Percentiles rank a stretch among this genome's conserved stretches.
phyloP scores from a whole-genome alignment of 2,329 filamentous ascomycete species.

The Monilinia vaccinii-corymbosi region DNA sequence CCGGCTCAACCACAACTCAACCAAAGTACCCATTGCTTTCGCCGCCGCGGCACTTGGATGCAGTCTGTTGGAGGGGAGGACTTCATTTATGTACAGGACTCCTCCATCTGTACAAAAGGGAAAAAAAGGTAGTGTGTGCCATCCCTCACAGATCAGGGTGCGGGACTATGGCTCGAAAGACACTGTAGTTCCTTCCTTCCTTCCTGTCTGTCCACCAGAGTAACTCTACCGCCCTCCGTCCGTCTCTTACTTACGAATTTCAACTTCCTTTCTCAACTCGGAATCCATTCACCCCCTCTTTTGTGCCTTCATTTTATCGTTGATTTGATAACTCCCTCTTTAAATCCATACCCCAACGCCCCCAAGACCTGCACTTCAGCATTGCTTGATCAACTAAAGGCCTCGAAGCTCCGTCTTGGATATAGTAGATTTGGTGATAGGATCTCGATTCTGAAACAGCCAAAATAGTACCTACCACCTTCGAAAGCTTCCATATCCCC shows the following conservation, averaged over 20 bases:
- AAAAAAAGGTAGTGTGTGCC: neutral
- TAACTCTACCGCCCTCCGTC: neutral
- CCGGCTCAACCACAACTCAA: no score
- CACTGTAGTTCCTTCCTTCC: conserved; percentile 1
- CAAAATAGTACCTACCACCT: conserved; percentile 5
- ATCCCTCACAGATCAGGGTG: neutral
- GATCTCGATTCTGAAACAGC: conserved; percentile 18
- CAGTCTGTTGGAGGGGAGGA: neutral
- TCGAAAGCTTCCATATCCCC: conserved; percentile 12
- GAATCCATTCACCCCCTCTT: neutral
- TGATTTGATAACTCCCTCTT: conserved; percentile 7
- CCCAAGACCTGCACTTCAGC: conserved; percentile 15
- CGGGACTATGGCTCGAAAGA: neutral
- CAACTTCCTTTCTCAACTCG: neutral
- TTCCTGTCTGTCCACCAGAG: neutral
- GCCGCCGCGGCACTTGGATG: neutral
- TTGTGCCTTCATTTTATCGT: neutral
- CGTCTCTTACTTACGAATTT: neutral
- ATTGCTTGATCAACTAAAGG: conserved; percentile 21
- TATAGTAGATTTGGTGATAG: conserved; percentile 6
- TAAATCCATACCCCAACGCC: neutral
- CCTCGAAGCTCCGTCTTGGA: conserved; percentile 19
- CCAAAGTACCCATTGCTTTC: no score
- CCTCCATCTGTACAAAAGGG: neutral
- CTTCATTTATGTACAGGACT: neutral